Percentiles rank a stretch among this genome's conserved stretches.
These are phyloP conservation scores for Cordyceps javanica DNA, from an alignment of 2,329 filamentous ascomycete genomes.

Conservation along the genomic window DNA sequence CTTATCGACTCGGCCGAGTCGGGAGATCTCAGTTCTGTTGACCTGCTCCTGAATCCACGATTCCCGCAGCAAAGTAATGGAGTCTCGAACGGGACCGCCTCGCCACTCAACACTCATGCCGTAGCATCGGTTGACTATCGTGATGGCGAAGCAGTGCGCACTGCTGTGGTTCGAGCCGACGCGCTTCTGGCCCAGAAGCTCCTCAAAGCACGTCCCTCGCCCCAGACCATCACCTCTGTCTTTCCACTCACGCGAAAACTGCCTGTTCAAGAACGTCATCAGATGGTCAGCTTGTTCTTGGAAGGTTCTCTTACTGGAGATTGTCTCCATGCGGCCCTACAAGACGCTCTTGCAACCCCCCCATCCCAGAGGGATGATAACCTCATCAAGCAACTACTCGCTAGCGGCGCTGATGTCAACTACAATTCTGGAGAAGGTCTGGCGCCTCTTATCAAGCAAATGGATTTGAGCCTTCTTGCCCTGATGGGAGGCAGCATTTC, in stretches of 20 bases:
- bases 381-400: constrained; percentile 46
- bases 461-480: constrained; percentile 40
- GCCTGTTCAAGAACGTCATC: constrained; percentile 35
- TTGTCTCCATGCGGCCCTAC: constrained; percentile 42
- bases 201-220: constrained; percentile 39
- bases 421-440: constrained; percentile 46
- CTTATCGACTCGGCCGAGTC: constrained; percentile 44
- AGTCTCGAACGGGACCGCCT: constrained; percentile 21
- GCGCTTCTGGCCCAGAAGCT: constrained; percentile 39
- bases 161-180: constrained; percentile 42
- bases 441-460: constrained; percentile 40
- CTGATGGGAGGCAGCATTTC: constrained; percentile 41
- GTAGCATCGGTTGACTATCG: constrained; percentile 48
- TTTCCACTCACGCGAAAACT: constrained; percentile 44
- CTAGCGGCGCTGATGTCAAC: constrained; percentile 48
- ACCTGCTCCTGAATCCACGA: constrained; percentile 43
- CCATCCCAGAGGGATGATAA: constrained; percentile 41
- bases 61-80: constrained; percentile 29
- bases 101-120: constrained; percentile 34
- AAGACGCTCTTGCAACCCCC: constrained; percentile 46
- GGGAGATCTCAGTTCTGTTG: constrained; percentile 40
- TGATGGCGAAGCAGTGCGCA: constrained; percentile 43
- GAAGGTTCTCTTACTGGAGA: constrained; percentile 40
- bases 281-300: constrained; percentile 45
- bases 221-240: constrained; percentile 40